Evolutionary conservation across 2,329 filamentous ascomycete species (phyloP), one percentile per base, ranked within the genome.

Genomic region (Cytospora chrysosperma): DNA sequence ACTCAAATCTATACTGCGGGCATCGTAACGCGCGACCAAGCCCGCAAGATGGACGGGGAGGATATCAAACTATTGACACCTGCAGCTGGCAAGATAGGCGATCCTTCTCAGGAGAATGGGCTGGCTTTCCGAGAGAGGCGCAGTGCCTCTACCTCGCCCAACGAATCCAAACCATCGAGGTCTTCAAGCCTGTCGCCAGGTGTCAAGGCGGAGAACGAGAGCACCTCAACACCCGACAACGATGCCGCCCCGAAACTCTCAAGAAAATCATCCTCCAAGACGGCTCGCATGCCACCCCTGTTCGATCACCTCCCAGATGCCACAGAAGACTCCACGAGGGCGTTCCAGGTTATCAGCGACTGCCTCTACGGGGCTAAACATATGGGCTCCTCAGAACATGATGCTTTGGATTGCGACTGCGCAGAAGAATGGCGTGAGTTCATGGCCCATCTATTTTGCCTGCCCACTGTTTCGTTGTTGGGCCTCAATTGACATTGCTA

Each of bases 321-420:
- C 68, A 96, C 92, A 3, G 77, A 81, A 40, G 91, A 95, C 70
- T 91, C 95, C 4, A 88, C 85, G 69, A 79, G 82, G 28, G 86
- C 86, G 17, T 99, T 99, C 71, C 86, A 92, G 69, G 81, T 94
- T 58, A 93, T 99, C 67, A 80, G 88, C 59, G 86, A 92, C 70
- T 98, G 94, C 76, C 89, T 91, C 37, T 99, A 99, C 77, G 92
- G 91, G 60, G 92, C 93, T 68, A 97, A 96, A 76, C 87, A 91
- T 69, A 88, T 98, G 78, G 95, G 95, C 59, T 90, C 89, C 68
- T 96, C 95, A 28, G 94, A 97, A 72, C 91, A 93, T 78, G 94
- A 90, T 76, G 81, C 91, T 65, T 83, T 98, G 76, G 95, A 97
- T 76, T 99, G 95, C 78, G 95, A 99, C 75, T 99, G 95, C 77